Evolutionary conservation across 352 stramenopile genomes (phyloP), one percentile per base, ranked within the genome.

Genomic region (Pythium apleroticum): DNA sequence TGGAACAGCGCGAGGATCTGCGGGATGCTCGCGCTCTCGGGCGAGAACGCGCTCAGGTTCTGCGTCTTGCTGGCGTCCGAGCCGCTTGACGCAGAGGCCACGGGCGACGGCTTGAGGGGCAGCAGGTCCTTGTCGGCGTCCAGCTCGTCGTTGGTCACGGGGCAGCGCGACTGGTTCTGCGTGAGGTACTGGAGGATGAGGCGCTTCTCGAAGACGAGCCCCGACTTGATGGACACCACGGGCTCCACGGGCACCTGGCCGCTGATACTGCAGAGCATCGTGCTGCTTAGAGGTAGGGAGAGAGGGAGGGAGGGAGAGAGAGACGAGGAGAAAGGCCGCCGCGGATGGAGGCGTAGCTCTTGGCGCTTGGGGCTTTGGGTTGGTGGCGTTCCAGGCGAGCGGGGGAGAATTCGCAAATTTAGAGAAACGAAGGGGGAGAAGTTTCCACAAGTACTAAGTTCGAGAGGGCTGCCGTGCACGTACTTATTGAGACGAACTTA

Each of bases 201-300:
- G 20, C 82, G 72, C 72, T 94, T 93, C 74, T 97, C 90, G 68
- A 94, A 97, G 33, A 97, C 76, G 64, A 92, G 83, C 37, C 88
- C 87, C 9, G 84, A 93, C 70, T 93, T 96, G 72, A 81, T 65
- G 45, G 77, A 87, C 41, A 91, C 84, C 52, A 97, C 88, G 52
- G 90, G 90, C 74, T 96, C 81, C 33, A 77, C 48, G 20, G 88
- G 87, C 66, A 96, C 81, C 60, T 93, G 77, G 52, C 90, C 90
- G 48, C 84, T 94, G 50, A 97, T 71, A 72, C 75, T 78, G 68
- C 85, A 96, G 49, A 94, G 77, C 84, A 95, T 92, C 10, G 4
- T 63, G 14, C n/a, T 19, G 35, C 11, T 33, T 8, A 37, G 37
- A 61, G 39, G 12, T 39, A 20, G 6, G 33, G 25, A 27, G 35